phyloP scores from a whole-genome alignment of 2,329 filamentous ascomycete species.

The Colletotrichum cereale region DNA sequence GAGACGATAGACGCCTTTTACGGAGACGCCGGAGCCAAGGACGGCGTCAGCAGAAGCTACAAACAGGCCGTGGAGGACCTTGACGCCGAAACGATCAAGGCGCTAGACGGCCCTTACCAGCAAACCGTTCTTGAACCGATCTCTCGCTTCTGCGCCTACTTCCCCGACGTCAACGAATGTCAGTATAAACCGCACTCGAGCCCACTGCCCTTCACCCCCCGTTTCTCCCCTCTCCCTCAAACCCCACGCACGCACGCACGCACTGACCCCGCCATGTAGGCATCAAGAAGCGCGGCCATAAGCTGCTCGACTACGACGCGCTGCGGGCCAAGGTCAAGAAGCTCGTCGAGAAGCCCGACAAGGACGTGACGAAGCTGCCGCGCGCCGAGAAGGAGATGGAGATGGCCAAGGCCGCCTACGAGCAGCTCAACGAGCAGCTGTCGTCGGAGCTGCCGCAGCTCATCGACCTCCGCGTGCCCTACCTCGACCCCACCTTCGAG shows the following conservation, averaged over 20 bases:
- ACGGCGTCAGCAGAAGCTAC: conserved; percentile 96
- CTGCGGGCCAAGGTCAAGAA: conserved; percentile 97
- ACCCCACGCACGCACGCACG: background rate
- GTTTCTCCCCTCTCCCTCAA: background rate
- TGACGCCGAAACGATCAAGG: conserved; percentile 98
- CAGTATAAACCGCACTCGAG: conserved; percentile 47
- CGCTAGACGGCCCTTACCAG: conserved; percentile 94
- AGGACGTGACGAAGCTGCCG: conserved; percentile 96
- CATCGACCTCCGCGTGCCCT: conserved; percentile 96
- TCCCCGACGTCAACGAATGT: conserved; percentile 99
- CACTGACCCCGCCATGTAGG: conserved; percentile 55
- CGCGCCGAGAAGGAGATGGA: conserved; percentile 97
- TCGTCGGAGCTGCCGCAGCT: conserved; percentile 93
- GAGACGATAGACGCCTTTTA: conserved; percentile 99
- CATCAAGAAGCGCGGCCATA: conserved; percentile 99
- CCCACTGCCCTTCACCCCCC: background rate
- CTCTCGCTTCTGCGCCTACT: conserved; percentile 95
- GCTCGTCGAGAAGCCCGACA: conserved; percentile 97
- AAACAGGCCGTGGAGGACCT: conserved; percentile 98
- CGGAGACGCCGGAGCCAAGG: conserved; percentile 92
- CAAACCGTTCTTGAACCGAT: conserved; percentile 97
- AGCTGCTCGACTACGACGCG: conserved; percentile 97
- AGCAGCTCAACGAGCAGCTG: conserved; percentile 96
- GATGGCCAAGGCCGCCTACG: conserved; percentile 92
- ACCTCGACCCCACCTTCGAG: conserved; percentile 96